Evolutionary conservation across 768 basidiomycete species (phyloP).

Genomic region (Suillus fuscotomentosus): DNA sequence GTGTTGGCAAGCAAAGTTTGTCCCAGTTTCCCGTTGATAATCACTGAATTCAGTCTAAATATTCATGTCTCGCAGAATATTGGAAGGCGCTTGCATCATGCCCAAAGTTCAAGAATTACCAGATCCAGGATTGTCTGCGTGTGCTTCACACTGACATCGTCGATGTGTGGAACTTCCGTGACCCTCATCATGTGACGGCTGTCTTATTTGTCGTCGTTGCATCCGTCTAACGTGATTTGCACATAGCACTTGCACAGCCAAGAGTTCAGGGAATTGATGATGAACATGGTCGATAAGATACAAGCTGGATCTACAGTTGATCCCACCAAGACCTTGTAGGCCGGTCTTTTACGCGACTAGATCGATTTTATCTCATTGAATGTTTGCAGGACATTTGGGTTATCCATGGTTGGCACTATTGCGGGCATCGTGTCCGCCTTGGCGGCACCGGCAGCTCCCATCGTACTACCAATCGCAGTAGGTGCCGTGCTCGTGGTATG

Average conservation of each 20-base stretch:
- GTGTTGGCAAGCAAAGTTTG: constrained; percentile 4
- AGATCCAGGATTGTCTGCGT: constrained; percentile 4
- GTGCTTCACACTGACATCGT: constrained; percentile 20
- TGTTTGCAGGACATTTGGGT: not conserved
- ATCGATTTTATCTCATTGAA: not conserved
- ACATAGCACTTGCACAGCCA: too few species aligned
- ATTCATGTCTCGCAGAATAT: constrained; percentile 11
- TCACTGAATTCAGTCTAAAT: not conserved
- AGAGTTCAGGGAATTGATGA: too few species aligned
- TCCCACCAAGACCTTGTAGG: too few species aligned
- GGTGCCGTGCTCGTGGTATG: not conserved
- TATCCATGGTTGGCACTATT: not conserved
- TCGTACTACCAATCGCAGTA: not conserved
- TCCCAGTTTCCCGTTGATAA: constrained; percentile 9
- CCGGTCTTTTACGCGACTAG: too few species aligned
- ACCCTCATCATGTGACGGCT: not conserved
- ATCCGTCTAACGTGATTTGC: too few species aligned
- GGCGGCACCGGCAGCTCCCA: not conserved
- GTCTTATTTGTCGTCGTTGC: too few species aligned
- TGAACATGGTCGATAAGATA: too few species aligned
- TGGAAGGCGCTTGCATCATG: constrained; percentile 15
- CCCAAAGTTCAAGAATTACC: constrained; percentile 1
- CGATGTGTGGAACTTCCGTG: constrained; percentile 16
- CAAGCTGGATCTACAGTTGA: too few species aligned
- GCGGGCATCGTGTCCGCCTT: not conserved